Evolutionary conservation across 169 alveolate genomes (phyloP), one percentile per base, ranked within the genome.

Genomic region (Miamiensis avidus): DNA sequence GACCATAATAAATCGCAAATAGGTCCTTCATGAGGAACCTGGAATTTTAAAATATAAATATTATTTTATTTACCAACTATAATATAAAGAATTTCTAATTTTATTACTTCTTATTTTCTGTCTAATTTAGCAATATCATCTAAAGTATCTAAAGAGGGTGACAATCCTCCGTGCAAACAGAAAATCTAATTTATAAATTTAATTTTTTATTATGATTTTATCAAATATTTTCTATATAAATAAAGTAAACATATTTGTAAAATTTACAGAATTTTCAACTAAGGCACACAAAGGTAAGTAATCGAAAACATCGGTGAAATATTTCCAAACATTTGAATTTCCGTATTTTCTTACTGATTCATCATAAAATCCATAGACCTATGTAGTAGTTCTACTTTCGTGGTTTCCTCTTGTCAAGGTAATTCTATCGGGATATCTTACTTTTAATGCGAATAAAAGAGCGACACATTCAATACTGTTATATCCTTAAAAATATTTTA

Each of bases 401-500:
- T 89, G 93, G 76, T 89, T 89, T 69, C 93, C 93, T 64, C 93
- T 65, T 74, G 88, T 83, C 75, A 91, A 83, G 29, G 93, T 88
- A 28, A 91, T 91, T 83, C 93, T 79, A 75, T 91, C 95, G 25
- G 95, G 95, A 84, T 78, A 91, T 65, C 95, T 81, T 32, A 86
- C 90, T 82, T 82, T 87, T 78, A 87, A 82, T 26, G 91, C 88
- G 33, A 87, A 77, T 33, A 87, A 74, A 25, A 87, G 73, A 25
- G 85, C 69, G 29, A 87, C 91, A 82, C 88, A 82, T 87, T 87
- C 91, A 25, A 87, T 85, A 29, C 78, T 64, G 69, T 73, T 69
- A 82, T 30, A 74, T 65, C 98, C 97, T 84, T 95, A 95, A 0
- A 94, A 93, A 77, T 88, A 94, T 82, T 92, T 31, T 28, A 79